phyloP scores from a whole-genome alignment of 306 rosid genomes.

The Abrus pulchellus region DNA sequence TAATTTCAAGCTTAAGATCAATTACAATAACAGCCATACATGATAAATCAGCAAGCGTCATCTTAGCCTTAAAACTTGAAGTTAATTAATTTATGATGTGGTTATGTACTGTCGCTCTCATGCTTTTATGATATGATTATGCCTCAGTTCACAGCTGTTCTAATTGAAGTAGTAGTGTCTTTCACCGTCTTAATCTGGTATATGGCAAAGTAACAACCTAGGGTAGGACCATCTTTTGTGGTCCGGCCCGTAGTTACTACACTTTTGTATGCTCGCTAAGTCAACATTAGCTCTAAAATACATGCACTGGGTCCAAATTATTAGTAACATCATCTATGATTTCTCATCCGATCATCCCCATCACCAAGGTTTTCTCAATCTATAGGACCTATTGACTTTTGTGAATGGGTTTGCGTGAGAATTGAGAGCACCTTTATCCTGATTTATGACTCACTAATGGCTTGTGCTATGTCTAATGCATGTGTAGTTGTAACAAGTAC shows the following conservation, averaged over 20 bases:
- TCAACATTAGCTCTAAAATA: slow-evolving; percentile 32
- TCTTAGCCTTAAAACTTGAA: slow-evolving; percentile 46
- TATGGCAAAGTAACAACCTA: slow-evolving; percentile 33
- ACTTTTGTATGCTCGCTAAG: slow-evolving; percentile 42
- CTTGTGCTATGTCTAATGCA: slow-evolving; percentile 14
- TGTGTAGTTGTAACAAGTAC: slow-evolving; percentile 35
- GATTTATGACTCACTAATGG: slow-evolving; percentile 46
- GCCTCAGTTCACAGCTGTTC: slow-evolving; percentile 50
- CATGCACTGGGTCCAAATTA: neutral
- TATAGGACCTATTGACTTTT: slow-evolving; percentile 45
- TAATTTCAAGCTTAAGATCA: slow-evolving; percentile 51
- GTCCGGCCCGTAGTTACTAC: slow-evolving; percentile 10
- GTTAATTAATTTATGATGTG: slow-evolving; percentile 37
- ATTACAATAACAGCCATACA: slow-evolving; percentile 40
- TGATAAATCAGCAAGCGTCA: slow-evolving; percentile 34
- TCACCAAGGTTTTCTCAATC: slow-evolving; percentile 43
- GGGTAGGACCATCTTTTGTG: slow-evolving; percentile 32
- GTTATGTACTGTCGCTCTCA: slow-evolving; percentile 38
- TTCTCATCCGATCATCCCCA: slow-evolving; percentile 15
- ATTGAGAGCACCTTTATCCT: slow-evolving; percentile 51
- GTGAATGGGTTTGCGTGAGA: slow-evolving; percentile 51
- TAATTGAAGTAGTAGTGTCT: slow-evolving; percentile 47
- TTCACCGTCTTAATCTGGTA: slow-evolving; percentile 48
- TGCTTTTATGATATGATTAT: slow-evolving; percentile 44
- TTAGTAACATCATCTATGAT: slow-evolving; percentile 1